phyloP scores from a whole-genome alignment of 1,139 yeast genomes.

The Geotrichum reessii region DNA sequence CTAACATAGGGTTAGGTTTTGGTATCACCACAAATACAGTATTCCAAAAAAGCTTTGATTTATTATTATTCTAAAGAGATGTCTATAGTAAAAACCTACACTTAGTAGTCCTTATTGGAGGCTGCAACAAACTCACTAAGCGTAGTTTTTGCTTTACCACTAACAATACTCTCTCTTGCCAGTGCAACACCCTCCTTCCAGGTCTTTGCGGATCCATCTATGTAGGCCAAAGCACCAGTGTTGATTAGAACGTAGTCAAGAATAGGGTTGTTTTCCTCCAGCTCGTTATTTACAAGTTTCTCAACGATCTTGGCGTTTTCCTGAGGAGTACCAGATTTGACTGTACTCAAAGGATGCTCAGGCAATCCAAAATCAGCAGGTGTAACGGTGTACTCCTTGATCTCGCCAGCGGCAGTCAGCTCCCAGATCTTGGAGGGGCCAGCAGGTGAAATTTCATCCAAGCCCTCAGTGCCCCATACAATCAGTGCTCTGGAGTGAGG shows the following conservation, averaged over 20 bases:
- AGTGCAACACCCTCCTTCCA: constrained; percentile 74
- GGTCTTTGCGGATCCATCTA: constrained; percentile 58
- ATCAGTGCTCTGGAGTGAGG: constrained; percentile 58
- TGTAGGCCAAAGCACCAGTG: constrained; percentile 78
- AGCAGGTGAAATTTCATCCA: constrained; percentile 89
- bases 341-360: constrained; percentile 62
- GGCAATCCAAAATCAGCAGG: constrained; percentile 70
- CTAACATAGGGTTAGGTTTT: not conserved
- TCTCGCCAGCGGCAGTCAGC: constrained; percentile 40
- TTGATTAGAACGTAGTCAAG: constrained; percentile 84
- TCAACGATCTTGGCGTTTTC: constrained; percentile 67
- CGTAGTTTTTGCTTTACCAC: constrained; percentile 61
- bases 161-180: constrained; percentile 61
- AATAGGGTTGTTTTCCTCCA: constrained; percentile 54
- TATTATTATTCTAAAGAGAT: no score
- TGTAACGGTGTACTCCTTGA: constrained; percentile 36
- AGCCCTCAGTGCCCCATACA: constrained; percentile 85
- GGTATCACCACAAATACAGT: no score
- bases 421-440: constrained; percentile 80
- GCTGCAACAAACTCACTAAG: constrained; percentile 52
- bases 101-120: constrained; percentile 15
- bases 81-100: not conserved
- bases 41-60: no score
- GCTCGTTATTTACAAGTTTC: constrained; percentile 51
- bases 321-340: constrained; percentile 78